Conservation (phyloP, 2,329 filamentous ascomycete genomes). For the Calonectria pauciramosa region DNA sequence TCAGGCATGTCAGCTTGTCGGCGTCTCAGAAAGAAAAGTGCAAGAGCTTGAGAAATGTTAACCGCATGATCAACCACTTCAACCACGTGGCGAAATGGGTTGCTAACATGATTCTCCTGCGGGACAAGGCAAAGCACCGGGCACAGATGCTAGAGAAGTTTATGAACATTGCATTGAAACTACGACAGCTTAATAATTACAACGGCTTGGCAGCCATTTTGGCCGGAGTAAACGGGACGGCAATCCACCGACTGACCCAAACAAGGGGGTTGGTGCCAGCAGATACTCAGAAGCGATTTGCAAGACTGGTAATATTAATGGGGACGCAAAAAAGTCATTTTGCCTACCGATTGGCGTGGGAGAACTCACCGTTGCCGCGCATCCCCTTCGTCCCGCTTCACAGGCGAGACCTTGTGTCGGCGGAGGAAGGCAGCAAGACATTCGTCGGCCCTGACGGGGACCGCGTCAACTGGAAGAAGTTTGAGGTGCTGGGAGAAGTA, state of each 20-base stretch:
- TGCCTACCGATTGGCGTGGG: conserved; percentile 97
- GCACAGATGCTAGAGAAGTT: conserved; percentile 95
- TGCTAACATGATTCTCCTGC: conserved; percentile 85
- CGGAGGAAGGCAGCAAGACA: conserved; percentile 92
- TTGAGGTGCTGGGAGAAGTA: conserved; percentile 94
- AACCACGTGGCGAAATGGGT: conserved; percentile 89
- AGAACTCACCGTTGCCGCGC: conserved; percentile 89
- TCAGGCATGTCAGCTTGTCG: conserved; percentile 88
- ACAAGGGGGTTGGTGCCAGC: conserved; percentile 82
- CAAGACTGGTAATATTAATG: conserved; percentile 92
- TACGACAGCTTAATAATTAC: conserved; percentile 96
- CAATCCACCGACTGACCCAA: conserved; percentile 85
- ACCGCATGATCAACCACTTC: conserved; percentile 94
- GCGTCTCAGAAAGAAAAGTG: conserved; percentile 79
- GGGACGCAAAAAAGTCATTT: conserved; percentile 92
- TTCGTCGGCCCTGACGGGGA: conserved; percentile 82
- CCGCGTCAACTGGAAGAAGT: conserved; percentile 97
- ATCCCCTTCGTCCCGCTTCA: conserved; percentile 96
- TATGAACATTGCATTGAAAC: conserved; percentile 88
- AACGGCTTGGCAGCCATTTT: conserved; percentile 95
- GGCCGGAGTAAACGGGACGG: conserved; percentile 90
- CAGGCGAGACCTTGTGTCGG: conserved; percentile 88
- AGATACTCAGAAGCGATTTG: conserved; percentile 84
- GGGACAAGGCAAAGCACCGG: conserved; percentile 96
- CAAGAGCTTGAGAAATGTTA: conserved; percentile 85